Evolutionary conservation across 495 filamentous ascomycete genomes (phyloP).

Genomic region (Penicillium arizonense): DNA sequence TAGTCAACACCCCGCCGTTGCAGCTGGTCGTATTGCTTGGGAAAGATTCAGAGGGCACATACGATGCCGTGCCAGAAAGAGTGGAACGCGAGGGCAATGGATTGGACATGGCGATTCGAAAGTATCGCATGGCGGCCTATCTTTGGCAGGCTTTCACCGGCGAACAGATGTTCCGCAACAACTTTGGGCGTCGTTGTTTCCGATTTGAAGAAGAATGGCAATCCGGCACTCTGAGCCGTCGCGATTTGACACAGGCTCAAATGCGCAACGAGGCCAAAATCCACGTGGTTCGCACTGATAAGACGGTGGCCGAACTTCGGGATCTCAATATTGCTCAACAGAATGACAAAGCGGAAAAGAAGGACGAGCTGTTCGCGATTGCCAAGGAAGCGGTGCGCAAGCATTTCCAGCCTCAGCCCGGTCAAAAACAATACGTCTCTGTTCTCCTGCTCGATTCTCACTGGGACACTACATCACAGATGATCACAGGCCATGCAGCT

Average conservation of each 20-base stretch:
- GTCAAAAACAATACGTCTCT: slow-evolving; percentile 83
- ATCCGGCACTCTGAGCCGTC: slow-evolving; percentile 67
- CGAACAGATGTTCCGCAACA: slow-evolving; percentile 89
- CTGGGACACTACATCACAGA: slow-evolving; percentile 71
- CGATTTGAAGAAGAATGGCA: slow-evolving; percentile 94
- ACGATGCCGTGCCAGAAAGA: slow-evolving; percentile 75
- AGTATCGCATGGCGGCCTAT: slow-evolving; percentile 89
- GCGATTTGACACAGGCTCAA: slow-evolving; percentile 62
- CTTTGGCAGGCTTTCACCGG: slow-evolving; percentile 95
- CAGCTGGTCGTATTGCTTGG: slow-evolving; percentile 82
- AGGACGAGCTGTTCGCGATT: slow-evolving; percentile 70
- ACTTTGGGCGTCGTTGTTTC: slow-evolving; percentile 78
- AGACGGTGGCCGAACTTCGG: slow-evolving; percentile 79
- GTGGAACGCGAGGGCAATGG: slow-evolving; percentile 75
- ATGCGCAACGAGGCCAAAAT: slow-evolving; percentile 90
- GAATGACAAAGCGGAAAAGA: slow-evolving; percentile 60
- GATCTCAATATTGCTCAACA: slow-evolving; percentile 82
- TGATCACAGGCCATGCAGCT: slow-evolving; percentile 78
- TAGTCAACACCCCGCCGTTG: slow-evolving; percentile 71
- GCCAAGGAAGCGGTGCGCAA: slow-evolving; percentile 71
- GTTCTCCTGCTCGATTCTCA: slow-evolving; percentile 80
- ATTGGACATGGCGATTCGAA: slow-evolving; percentile 73
- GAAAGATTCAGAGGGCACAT: slow-evolving; percentile 84
- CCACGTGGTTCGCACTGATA: slow-evolving; percentile 76
- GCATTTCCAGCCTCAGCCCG: slow-evolving; percentile 68